phyloP scores from a whole-genome alignment of 2,329 filamentous ascomycete genomes.

The Aureobasidium sp. region DNA sequence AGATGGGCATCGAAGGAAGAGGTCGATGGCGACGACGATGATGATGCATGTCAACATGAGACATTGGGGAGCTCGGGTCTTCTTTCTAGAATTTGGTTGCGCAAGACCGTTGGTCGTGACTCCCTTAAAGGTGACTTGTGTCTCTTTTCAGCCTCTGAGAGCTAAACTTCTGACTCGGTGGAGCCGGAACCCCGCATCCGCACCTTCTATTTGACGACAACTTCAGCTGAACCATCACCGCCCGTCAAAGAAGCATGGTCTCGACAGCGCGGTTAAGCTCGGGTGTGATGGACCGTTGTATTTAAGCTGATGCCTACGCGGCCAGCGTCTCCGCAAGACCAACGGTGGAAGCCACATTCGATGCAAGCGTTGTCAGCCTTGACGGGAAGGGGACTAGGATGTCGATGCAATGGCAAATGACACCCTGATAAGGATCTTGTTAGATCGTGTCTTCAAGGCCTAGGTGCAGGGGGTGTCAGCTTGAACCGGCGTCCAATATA shows the following conservation, averaged over 20 bases:
- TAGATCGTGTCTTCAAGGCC: neutral
- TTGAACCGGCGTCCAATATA: neutral
- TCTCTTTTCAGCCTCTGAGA: neutral
- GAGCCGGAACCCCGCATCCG: neutral
- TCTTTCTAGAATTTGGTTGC: neutral
- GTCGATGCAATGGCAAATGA: neutral
- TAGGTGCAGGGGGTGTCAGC: neutral
- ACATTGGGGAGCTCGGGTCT: neutral
- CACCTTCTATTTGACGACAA: neutral
- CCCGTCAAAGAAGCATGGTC: neutral
- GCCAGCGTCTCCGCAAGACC: neutral
- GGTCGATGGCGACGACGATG: neutral
- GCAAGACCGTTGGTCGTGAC: neutral
- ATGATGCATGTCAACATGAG: neutral
- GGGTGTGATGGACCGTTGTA: neutral
- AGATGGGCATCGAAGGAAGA: neutral
- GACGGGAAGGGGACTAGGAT: neutral
- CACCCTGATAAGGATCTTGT: neutral
- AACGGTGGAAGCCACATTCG: constrained; percentile 8
- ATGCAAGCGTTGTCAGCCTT: constrained; percentile 6
- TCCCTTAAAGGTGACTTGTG: neutral
- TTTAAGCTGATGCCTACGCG: neutral
- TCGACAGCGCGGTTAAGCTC: neutral
- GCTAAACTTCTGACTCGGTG: neutral
- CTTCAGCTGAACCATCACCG: neutral